Evolutionary conservation across 1,284 basidiomycete species (phyloP).

Genomic region (Vanrija sp.): DNA sequence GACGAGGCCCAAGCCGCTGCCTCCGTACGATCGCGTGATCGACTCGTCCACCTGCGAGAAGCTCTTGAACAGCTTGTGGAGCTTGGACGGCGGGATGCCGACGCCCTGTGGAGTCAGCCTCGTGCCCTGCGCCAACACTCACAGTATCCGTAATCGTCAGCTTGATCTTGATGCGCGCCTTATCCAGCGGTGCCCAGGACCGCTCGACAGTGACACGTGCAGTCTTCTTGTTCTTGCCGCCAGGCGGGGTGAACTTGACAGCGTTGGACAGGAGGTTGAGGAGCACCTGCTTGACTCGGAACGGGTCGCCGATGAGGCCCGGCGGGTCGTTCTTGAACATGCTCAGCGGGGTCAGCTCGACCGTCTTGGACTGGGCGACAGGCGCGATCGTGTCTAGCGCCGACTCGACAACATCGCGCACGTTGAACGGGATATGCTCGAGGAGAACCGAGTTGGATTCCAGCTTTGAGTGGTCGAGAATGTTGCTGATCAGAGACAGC

Average conservation of each 20-base stretch:
- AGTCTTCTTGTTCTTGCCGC: slow-evolving; percentile 3
- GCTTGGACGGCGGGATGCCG: slow-evolving; percentile 34
- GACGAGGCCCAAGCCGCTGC: slow-evolving; percentile 41
- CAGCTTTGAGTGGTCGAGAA: slow-evolving; percentile 51
- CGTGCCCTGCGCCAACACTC: neutral
- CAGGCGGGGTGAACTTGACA: slow-evolving; percentile 39
- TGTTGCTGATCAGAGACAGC: slow-evolving; percentile 51
- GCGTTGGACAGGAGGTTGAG: slow-evolving; percentile 42
- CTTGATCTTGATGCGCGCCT: slow-evolving; percentile 20
- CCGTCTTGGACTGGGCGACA: slow-evolving; percentile 36
- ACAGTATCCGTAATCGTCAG: slow-evolving; percentile 36
- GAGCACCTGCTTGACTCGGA: slow-evolving; percentile 42
- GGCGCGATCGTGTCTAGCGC: slow-evolving; percentile 41
- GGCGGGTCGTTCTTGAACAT: slow-evolving; percentile 36
- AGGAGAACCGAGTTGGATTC: slow-evolving; percentile 49
- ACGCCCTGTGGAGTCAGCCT: slow-evolving; percentile 20
- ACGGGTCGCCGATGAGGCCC: slow-evolving; percentile 37
- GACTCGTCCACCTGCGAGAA: slow-evolving; percentile 46
- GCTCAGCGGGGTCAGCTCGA: slow-evolving; percentile 38
- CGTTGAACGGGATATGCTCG: slow-evolving; percentile 48
- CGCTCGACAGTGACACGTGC: slow-evolving; percentile 34
- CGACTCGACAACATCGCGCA: slow-evolving; percentile 42
- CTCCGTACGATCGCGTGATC: slow-evolving; percentile 43
- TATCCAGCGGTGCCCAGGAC: slow-evolving; percentile 17
- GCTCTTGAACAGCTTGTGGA: slow-evolving; percentile 43